These are phyloP conservation scores for Parathielavia hyrcaniae DNA, from an alignment of 495 filamentous ascomycete genomes.

Conservation along the genomic window DNA sequence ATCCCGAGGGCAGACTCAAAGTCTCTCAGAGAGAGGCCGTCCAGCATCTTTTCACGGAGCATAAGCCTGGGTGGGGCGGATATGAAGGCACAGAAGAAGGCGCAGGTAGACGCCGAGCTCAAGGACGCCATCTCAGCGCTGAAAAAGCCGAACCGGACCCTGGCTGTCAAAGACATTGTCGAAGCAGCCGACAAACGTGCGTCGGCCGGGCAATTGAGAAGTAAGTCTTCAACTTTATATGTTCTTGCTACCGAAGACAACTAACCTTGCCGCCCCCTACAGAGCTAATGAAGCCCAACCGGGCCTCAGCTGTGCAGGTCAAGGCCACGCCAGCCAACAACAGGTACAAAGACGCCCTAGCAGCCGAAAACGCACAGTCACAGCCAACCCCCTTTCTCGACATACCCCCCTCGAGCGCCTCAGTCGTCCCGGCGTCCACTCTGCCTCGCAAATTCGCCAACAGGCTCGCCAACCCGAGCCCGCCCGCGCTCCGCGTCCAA, in stretches of 20 bases:
- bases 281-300: conserved; percentile 63
- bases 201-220: conserved; percentile 35
- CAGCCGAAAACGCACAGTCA: conserved; percentile 15
- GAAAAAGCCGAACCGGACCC: conserved; percentile 77
- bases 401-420: conserved; percentile 28
- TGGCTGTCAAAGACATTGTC: conserved; percentile 66
- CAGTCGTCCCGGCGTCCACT: conserved; percentile 35
- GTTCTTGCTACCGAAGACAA: neutral
- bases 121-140: conserved; percentile 75
- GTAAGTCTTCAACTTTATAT: conserved; percentile 23
- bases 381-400: conserved; percentile 7
- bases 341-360: conserved; percentile 45
- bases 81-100: conserved; percentile 65
- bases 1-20: conserved; percentile 43
- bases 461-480: conserved; percentile 11
- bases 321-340: conserved; percentile 68
- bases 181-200: conserved; percentile 61
- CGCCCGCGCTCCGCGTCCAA: conserved; percentile 18
- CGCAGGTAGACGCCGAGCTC: conserved; percentile 71
- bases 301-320: conserved; percentile 59
- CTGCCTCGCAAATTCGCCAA: conserved; percentile 34
- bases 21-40: conserved; percentile 35
- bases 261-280: conserved; percentile 26
- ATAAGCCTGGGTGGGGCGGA: conserved; percentile 35
- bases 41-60: conserved; percentile 22